Conservation (phyloP, 1,284 basidiomycete genomes). For the Irpex sp. region DNA sequence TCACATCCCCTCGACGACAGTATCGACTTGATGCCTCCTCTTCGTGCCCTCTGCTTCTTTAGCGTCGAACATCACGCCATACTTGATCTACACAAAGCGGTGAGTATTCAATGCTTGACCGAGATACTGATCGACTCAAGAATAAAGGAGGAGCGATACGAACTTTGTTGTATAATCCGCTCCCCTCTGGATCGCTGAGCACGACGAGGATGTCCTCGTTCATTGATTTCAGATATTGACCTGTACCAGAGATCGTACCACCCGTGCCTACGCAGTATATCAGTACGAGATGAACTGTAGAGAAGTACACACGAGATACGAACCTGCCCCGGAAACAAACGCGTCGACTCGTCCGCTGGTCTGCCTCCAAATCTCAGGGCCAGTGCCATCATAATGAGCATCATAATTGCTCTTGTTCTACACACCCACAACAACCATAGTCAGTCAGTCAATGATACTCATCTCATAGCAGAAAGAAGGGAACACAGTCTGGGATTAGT, state of each 20-base stretch:
- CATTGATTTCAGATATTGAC: slow-evolving; percentile 75
- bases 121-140: not conserved
- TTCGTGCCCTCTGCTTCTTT: slow-evolving; percentile 96
- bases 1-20: slow-evolving; percentile 88
- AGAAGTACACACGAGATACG: slow-evolving; percentile 11
- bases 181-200: slow-evolving; percentile 91
- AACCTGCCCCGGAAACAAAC: slow-evolving; percentile 93
- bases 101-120: not conserved
- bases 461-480: too few species aligned
- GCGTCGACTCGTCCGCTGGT: slow-evolving; percentile 81
- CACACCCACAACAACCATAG: not conserved
- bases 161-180: slow-evolving; percentile 93
- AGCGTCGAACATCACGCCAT: slow-evolving; percentile 91
- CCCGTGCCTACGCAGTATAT: slow-evolving; percentile 66
- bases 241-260: slow-evolving; percentile 89
- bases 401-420: slow-evolving; percentile 88
- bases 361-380: slow-evolving; percentile 95
- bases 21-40: slow-evolving; percentile 90
- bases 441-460: too few species aligned
- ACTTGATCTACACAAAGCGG: slow-evolving; percentile 57
- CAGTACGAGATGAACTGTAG: not conserved
- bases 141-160: not conserved
- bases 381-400: slow-evolving; percentile 89
- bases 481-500: too few species aligned
- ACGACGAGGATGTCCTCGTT: slow-evolving; percentile 66